A percentile compares a stretch with the other conserved stretches of the same genome.
Evolutionary conservation across 2,329 filamentous ascomycete genomes (phyloP).

Genomic region (Apiospora saccharicola): DNA sequence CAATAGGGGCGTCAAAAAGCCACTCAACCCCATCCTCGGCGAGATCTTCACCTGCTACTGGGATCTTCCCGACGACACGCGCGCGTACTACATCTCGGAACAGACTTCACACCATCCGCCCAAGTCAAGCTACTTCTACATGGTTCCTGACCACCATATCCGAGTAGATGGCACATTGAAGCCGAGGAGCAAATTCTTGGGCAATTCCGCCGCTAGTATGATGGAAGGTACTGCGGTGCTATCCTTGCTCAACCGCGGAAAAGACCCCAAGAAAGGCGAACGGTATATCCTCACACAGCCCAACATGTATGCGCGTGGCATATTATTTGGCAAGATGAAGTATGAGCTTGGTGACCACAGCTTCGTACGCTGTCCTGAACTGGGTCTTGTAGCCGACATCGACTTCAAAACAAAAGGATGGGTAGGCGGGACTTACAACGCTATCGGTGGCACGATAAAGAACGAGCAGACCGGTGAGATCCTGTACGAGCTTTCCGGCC

Average conservation of each 20-base stretch:
- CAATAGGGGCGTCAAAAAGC: conserved; percentile 94
- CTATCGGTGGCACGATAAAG: conserved; percentile 90
- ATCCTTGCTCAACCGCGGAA: conserved; percentile 79
- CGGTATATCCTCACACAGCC: conserved; percentile 95
- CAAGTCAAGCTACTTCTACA: conserved; percentile 99
- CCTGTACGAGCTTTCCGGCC: conserved; percentile 88
- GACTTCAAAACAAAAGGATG: conserved; percentile 99
- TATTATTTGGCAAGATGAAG: conserved; percentile 99
- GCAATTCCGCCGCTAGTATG: conserved; percentile 95
- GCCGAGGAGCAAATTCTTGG: conserved; percentile 91
- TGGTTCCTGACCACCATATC: conserved; percentile 92
- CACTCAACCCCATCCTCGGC: conserved; percentile 93
- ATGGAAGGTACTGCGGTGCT: conserved; percentile 97
- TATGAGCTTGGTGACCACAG: conserved; percentile 98
- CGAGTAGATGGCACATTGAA: conserved; percentile 96
- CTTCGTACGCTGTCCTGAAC: conserved; percentile 88
- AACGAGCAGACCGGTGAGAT: conserved; percentile 86
- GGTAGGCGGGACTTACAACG: conserved; percentile 95
- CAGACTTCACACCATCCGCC: conserved; percentile 98
- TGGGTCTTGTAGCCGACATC: conserved; percentile 85
- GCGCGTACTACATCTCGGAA: conserved; percentile 94
- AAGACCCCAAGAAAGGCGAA: conserved; percentile 72
- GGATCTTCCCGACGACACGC: conserved; percentile 85
- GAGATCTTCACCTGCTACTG: conserved; percentile 96
- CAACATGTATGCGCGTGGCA: conserved; percentile 98